phyloP scores from a whole-genome alignment of 2,329 filamentous ascomycete species.

The Verticillium alfalfae region DNA sequence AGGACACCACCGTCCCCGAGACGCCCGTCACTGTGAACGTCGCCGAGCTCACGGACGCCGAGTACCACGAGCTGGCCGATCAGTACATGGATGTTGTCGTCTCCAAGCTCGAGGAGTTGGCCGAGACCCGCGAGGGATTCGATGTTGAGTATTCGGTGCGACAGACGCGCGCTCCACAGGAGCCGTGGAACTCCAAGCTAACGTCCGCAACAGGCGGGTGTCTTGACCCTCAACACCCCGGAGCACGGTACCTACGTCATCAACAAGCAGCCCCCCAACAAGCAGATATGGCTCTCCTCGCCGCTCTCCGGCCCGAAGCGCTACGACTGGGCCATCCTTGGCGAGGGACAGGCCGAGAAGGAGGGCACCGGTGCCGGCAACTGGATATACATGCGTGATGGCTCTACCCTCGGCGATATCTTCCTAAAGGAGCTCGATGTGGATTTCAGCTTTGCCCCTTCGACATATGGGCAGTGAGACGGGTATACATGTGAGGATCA shows the following conservation, averaged over 20 bases:
- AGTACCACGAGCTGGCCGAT: slow-evolving; percentile 77
- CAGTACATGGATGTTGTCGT: slow-evolving; percentile 60
- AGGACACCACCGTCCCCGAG: slow-evolving; percentile 30
- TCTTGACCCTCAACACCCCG: slow-evolving; percentile 70
- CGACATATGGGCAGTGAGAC: slow-evolving; percentile 10
- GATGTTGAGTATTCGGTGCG: slow-evolving; percentile 87
- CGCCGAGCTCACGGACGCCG: slow-evolving; percentile 59
- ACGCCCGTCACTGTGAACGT: slow-evolving; percentile 36
- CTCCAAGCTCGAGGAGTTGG: slow-evolving; percentile 61
- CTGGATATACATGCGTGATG: slow-evolving; percentile 87
- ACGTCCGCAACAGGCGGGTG: slow-evolving; percentile 60
- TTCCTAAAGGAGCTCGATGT: slow-evolving; percentile 73
- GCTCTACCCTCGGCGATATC: slow-evolving; percentile 66
- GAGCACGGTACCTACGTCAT: slow-evolving; percentile 79
- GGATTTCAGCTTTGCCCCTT: slow-evolving; percentile 36
- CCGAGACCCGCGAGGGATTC: slow-evolving; percentile 68
- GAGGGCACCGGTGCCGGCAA: slow-evolving; percentile 67
- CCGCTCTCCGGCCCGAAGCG: slow-evolving; percentile 88
- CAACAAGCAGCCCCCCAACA: slow-evolving; percentile 98
- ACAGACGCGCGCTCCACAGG: slow-evolving; percentile 9
- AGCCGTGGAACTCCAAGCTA: neutral
- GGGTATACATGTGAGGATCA: neutral
- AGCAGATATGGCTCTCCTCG: slow-evolving; percentile 94
- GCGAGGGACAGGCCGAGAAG: slow-evolving; percentile 72
- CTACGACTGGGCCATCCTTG: slow-evolving; percentile 78